Conservation (phyloP, 2,329 filamentous ascomycete genomes). For the Thielaviopsis punctulata region DNA sequence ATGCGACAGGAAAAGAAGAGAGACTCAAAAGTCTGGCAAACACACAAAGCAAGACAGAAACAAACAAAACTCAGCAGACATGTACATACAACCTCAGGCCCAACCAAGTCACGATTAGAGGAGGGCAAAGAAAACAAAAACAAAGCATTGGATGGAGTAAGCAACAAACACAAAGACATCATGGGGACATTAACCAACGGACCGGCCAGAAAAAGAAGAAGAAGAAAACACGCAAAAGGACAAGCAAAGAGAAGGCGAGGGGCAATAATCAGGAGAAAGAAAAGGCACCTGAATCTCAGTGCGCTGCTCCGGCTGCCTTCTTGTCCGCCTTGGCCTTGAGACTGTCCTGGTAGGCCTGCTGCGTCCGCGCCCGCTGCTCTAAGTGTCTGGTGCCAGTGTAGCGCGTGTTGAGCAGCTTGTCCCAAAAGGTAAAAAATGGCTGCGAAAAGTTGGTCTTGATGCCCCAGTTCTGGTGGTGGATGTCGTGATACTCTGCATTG, state of each 20-base stretch:
- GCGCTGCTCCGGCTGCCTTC: not conserved
- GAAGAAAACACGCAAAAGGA: not conserved
- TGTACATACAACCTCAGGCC: too few relatives aligned
- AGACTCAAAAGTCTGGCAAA: not conserved
- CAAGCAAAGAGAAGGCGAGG: conserved; percentile 3
- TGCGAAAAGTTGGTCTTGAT: conserved; percentile 92
- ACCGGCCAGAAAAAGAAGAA: not conserved
- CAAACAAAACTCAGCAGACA: not conserved
- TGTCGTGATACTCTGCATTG: conserved; percentile 92
- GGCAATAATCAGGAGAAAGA: conserved; percentile 5
- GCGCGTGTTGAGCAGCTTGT: conserved; percentile 61
- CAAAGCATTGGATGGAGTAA: not conserved
- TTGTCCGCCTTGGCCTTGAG: not conserved
- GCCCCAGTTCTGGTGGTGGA: conserved; percentile 97
- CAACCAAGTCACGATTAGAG: too few relatives aligned
- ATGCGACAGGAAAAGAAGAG: conserved; percentile 1
- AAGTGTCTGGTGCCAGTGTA: conserved; percentile 49
- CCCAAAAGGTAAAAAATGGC: conserved; percentile 94
- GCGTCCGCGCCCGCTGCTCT: conserved; percentile 9
- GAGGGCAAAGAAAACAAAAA: not conserved
- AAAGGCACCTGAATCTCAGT: not conserved
- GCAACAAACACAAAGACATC: not conserved
- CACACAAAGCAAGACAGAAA: not conserved
- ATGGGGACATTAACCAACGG: not conserved
- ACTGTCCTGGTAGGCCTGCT: conserved; percentile 2